Evolutionary conservation across 2,329 filamentous ascomycete species (phyloP), one percentile per base, ranked within the genome.

Genomic region (Scedosporium apiospermum): DNA sequence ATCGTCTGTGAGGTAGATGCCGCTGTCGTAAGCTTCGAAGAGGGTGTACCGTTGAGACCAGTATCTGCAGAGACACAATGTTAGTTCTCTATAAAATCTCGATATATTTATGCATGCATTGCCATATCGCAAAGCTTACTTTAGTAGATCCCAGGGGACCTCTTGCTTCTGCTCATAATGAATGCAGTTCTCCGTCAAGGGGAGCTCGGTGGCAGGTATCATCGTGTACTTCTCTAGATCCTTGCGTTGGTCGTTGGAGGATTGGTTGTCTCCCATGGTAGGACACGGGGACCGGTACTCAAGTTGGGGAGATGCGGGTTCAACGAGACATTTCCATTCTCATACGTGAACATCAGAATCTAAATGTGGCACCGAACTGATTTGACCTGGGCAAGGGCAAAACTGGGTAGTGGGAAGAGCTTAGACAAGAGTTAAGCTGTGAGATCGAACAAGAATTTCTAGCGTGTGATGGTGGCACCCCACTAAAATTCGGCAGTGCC

Each of bases 1-100:
- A 75, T 93, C 88, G 72, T 96, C 88, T 0, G 96, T 99, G 81
- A 99, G 86, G 79, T 87, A 88, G 67, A 99, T 83, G 62, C 92
- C 93, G 64, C 93, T 83, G 72, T 97, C 88, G 72, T 97, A 99
- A 68, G 82, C 83, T 16, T 88, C 88, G 76, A 96, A 99, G 67
- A 99, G 90, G 61, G 87, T 88, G 73, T 95, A 88, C 64, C 95
- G 85, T 71, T 98, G 93, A 16, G 88, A 82, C 85, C 91, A 99
- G 75, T 99, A 99, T 73, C 92, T 96, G 34, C 6, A 18, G 1
- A 27, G 34, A 1, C 7, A 5, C 18, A 14, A 38, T 18, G 59
- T 55, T 26, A 55, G 51, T 27, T 23, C 21, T 2, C 2, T 12
- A 7, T 1, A n/a, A 27, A 18, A 27, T 12, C 2, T 16, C 10